Conservation (phyloP, 305 asterid species). For the Fraxinus dipetala region DNA sequence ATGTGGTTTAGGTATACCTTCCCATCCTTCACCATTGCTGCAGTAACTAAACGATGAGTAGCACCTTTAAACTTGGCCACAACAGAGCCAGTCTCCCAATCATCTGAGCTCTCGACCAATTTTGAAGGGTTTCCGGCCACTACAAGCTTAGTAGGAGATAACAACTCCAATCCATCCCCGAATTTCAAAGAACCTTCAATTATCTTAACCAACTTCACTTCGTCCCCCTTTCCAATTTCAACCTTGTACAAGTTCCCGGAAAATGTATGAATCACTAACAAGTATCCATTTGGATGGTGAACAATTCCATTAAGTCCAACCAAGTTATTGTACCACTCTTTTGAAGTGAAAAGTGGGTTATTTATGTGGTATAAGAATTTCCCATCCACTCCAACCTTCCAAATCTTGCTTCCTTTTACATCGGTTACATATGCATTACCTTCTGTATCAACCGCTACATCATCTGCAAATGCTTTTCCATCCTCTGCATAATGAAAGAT, state of each 20-base stretch:
- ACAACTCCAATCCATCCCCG: constrained; percentile 79
- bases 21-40: constrained; percentile 76
- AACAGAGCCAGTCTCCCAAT: constrained; percentile 65
- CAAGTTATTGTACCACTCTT: constrained; percentile 61
- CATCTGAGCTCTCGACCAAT: constrained; percentile 66
- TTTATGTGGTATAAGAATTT: constrained; percentile 42
- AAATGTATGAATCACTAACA: constrained; percentile 63
- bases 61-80: constrained; percentile 51
- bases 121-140: constrained; percentile 69
- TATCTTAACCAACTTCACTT: constrained; percentile 48
- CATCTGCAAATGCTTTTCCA: constrained; percentile 70
- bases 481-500: constrained; percentile 42
- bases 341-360: constrained; percentile 58
- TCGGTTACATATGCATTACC: constrained; percentile 84
- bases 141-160: constrained; percentile 64
- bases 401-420: constrained; percentile 55
- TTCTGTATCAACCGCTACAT: constrained; percentile 71
- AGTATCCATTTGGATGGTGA: constrained; percentile 85
- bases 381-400: constrained; percentile 82
- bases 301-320: constrained; percentile 78
- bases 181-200: constrained; percentile 46
- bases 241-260: constrained; percentile 71
- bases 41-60: constrained; percentile 63
- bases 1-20: constrained; percentile 72
- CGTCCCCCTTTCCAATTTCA: constrained; percentile 35